phyloP scores from a whole-genome alignment of 2,329 filamentous ascomycete genomes.

The Colletotrichum spinosum region DNA sequence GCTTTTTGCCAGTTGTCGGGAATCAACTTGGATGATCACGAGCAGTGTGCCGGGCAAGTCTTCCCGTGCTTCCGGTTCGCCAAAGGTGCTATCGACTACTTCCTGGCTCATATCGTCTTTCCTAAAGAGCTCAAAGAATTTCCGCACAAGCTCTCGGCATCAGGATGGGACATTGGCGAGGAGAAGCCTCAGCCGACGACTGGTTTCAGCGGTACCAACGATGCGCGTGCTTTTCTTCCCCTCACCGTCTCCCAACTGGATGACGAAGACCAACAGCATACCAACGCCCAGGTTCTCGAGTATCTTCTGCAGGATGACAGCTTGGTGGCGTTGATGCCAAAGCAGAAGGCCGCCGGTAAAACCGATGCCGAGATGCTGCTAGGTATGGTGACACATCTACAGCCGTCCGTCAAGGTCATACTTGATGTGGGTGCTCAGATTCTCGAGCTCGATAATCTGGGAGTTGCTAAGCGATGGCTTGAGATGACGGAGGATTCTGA shows the following conservation, averaged over 20 bases:
- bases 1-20: slow-evolving; percentile 56
- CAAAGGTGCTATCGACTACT: slow-evolving; percentile 72
- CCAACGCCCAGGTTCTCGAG: slow-evolving; percentile 74
- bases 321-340: slow-evolving; percentile 45
- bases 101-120: slow-evolving; percentile 68
- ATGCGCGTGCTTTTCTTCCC: slow-evolving; percentile 69
- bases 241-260: slow-evolving; percentile 67
- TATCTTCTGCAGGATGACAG: slow-evolving; percentile 69
- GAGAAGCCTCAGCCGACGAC: slow-evolving; percentile 62
- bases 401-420: slow-evolving; percentile 65
- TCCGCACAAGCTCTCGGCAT: slow-evolving; percentile 70
- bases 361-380: slow-evolving; percentile 59
- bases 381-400: slow-evolving; percentile 50
- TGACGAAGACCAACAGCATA: slow-evolving; percentile 66
- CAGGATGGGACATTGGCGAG: slow-evolving; percentile 74
- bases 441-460: slow-evolving; percentile 69
- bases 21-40: slow-evolving; percentile 69
- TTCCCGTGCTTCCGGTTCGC: slow-evolving; percentile 65
- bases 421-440: slow-evolving; percentile 80
- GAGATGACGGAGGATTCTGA: slow-evolving; percentile 30
- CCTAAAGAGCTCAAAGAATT: slow-evolving; percentile 73
- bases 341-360: slow-evolving; percentile 10
- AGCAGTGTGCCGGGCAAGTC: slow-evolving; percentile 58
- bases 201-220: slow-evolving; percentile 79
- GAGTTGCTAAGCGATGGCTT: slow-evolving; percentile 68